Evolutionary conservation across 257 asterid genomes (phyloP).

Genomic region (Coffea eugenioides): DNA sequence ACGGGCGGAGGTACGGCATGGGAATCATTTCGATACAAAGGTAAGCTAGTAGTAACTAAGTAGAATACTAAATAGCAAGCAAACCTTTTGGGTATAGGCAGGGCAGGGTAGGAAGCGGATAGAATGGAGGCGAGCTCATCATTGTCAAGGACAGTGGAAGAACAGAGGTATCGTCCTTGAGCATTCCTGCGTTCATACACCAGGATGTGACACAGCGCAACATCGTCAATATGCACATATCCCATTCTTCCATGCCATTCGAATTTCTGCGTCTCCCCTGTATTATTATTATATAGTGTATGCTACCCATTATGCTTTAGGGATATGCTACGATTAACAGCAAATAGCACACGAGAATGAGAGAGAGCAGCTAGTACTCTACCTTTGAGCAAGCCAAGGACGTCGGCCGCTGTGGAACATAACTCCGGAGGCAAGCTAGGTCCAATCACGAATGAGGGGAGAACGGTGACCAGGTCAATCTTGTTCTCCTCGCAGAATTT

Average conservation of each 20-base stretch:
- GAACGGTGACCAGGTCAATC: slow-evolving; percentile 61
- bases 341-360: too few species aligned
- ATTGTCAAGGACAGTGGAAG: slow-evolving; percentile 59
- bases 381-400: slow-evolving; percentile 84
- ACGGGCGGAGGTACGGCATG: background rate
- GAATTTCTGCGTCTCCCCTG: slow-evolving; percentile 69
- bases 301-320: too few species aligned
- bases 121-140: slow-evolving; percentile 50
- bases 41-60: too few species aligned
- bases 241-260: slow-evolving; percentile 91
- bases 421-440: slow-evolving; percentile 65
- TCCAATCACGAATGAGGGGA: slow-evolving; percentile 79
- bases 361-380: background rate
- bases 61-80: too few species aligned
- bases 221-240: slow-evolving; percentile 90
- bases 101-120: slow-evolving; percentile 53
- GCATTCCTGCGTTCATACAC: slow-evolving; percentile 58
- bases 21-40: too few species aligned
- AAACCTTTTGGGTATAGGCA: slow-evolving; percentile 64
- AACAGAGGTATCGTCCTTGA: slow-evolving; percentile 71
- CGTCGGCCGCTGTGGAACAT: slow-evolving; percentile 72
- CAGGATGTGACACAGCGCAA: slow-evolving; percentile 70
- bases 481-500: slow-evolving; percentile 60
- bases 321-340: background rate
- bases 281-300: too few species aligned